Conservation (phyloP, 371 early-diverging fungal species). For the Mucor velutinosus region DNA sequence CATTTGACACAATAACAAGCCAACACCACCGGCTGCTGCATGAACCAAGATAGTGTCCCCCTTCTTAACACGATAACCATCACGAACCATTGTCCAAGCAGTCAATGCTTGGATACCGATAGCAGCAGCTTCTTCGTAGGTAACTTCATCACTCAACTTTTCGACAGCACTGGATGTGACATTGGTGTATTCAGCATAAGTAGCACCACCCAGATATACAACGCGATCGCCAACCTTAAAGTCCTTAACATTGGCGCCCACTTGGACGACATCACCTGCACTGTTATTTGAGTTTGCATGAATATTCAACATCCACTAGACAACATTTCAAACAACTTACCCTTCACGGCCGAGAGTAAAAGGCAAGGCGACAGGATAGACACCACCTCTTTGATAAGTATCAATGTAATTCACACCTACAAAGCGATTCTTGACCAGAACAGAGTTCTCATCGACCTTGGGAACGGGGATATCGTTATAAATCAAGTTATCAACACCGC, state of each 20-base stretch:
- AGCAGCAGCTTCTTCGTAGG: conserved; percentile 73
- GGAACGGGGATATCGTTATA: conserved; percentile 53
- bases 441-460: conserved; percentile 47
- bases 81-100: conserved; percentile 71
- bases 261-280: conserved; percentile 77
- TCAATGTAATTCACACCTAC: conserved; percentile 92
- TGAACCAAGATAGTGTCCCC: conserved; percentile 82
- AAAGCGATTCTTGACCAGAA: conserved; percentile 80
- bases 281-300: not conserved
- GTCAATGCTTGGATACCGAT: conserved; percentile 77
- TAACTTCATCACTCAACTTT: conserved; percentile 61
- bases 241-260: conserved; percentile 65
- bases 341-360: conserved; percentile 82
- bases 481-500: conserved; percentile 75
- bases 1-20: conserved; percentile 75
- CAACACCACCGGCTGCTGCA: conserved; percentile 93
- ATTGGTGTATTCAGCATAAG: conserved; percentile 80
- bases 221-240: conserved; percentile 84
- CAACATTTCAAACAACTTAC: not conserved
- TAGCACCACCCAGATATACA: conserved; percentile 60
- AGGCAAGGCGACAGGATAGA: conserved; percentile 76
- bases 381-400: conserved; percentile 89
- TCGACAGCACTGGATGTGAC: conserved; percentile 41
- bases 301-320: not conserved
- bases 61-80: conserved; percentile 72